Evolutionary conservation across 164 flowering plant genomes (phyloP).

Genomic region (Liquidambar formosana): DNA sequence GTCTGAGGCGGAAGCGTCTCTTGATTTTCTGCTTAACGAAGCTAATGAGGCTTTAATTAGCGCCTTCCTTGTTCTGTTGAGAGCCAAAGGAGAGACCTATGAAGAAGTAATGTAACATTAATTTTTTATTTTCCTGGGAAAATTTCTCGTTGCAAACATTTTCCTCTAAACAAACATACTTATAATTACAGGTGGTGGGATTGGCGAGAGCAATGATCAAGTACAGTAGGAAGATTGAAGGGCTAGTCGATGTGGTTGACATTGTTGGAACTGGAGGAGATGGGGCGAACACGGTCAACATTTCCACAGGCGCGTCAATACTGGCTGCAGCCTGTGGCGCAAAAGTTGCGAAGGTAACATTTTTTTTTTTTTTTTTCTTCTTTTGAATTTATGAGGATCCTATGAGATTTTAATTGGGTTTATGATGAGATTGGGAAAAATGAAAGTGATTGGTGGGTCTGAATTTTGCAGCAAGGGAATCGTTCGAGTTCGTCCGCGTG

Average conservation of each 20-base stretch:
- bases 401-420: neutral
- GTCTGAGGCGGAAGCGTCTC: constrained; percentile 72
- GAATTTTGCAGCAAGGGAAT: constrained; percentile 82
- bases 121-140: neutral
- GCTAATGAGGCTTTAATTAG: constrained; percentile 78
- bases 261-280: constrained; percentile 99
- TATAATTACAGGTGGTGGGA: constrained; percentile 64
- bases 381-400: no score
- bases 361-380: neutral
- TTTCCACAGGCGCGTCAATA: constrained; percentile 92
- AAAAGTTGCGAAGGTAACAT: constrained; percentile 84
- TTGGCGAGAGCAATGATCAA: constrained; percentile 87
- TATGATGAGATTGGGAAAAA: no score
- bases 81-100: constrained; percentile 95
- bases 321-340: constrained; percentile 96
- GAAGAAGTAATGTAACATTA: constrained; percentile 58
- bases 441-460: neutral
- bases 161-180: neutral
- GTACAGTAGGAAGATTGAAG: constrained; percentile 69
- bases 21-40: constrained; percentile 65
- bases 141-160: neutral
- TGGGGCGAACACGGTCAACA: constrained; percentile 96
- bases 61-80: constrained; percentile 84
- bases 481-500: constrained; percentile 96
- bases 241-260: constrained; percentile 73